Conservation (phyloP, 345 rosid species). For the Toxicodendron radicans region DNA sequence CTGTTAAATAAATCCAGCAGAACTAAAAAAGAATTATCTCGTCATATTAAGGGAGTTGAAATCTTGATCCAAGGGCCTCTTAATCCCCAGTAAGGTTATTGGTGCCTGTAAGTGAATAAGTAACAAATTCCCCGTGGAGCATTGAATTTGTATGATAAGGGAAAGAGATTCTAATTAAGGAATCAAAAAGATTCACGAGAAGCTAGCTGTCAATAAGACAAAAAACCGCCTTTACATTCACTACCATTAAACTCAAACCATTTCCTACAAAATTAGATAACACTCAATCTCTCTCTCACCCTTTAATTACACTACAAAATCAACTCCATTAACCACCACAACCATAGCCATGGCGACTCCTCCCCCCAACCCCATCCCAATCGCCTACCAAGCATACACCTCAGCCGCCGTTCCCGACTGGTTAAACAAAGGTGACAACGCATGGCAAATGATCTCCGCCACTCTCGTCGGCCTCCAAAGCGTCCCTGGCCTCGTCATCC, state of each 20-base stretch:
- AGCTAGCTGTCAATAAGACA: neutral
- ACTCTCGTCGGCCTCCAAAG: slow-evolving; percentile 51
- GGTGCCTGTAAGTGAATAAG: too few relatives aligned
- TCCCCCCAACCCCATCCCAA: slow-evolving; percentile 34
- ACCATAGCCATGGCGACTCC: slow-evolving; percentile 10
- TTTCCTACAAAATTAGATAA: too few relatives aligned
- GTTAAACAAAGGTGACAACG: slow-evolving; percentile 53
- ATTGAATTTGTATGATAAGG: neutral
- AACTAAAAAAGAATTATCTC: too few relatives aligned
- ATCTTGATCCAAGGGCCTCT: too few relatives aligned
- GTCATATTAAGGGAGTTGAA: too few relatives aligned
- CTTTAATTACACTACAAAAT: too few relatives aligned
- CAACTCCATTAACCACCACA: neutral
- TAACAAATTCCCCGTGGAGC: too few relatives aligned
- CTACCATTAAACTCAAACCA: neutral
- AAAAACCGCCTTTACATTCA: neutral
- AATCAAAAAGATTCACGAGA: neutral
- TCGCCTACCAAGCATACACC: slow-evolving; percentile 35
- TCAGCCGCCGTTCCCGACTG: slow-evolving; percentile 39
- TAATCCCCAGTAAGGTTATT: too few relatives aligned
- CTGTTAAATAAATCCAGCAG: too few relatives aligned
- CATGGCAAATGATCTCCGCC: slow-evolving; percentile 54
- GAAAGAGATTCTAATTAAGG: neutral
- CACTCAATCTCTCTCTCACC: too few relatives aligned
- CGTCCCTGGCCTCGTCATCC: slow-evolving; percentile 47